A percentile compares a stretch with the other conserved stretches of the same genome.
Evolutionary conservation across 345 rosid genomes (phyloP).

Genomic region (Carallia pectinifolia): DNA sequence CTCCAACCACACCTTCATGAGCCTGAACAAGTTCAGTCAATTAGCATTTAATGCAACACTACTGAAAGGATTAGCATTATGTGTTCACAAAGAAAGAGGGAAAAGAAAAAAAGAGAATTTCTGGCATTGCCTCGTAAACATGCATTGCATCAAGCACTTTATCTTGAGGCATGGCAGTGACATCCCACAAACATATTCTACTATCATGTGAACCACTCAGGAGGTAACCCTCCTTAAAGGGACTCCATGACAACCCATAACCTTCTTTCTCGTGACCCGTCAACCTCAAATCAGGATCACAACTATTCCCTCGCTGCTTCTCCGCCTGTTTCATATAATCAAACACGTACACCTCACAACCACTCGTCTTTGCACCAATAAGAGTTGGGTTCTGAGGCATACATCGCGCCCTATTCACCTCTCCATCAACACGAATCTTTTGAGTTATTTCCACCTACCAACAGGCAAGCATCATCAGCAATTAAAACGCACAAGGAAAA

Average conservation of each 20-base stretch:
- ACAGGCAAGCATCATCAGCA: background rate
- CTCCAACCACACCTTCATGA: conserved; percentile 72
- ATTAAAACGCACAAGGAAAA: too few relatives aligned
- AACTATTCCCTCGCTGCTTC: conserved; percentile 40
- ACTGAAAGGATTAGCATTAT: background rate
- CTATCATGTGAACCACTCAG: conserved; percentile 86
- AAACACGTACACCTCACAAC: conserved; percentile 73
- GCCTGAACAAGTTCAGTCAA: conserved; percentile 43
- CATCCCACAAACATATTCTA: conserved; percentile 88
- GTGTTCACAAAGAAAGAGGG: background rate
- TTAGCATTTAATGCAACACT: conserved; percentile 18
- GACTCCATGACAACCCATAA: conserved; percentile 92
- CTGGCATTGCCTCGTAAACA: conserved; percentile 58
- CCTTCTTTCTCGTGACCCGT: conserved; percentile 93
- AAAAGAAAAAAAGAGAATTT: conserved; percentile 3
- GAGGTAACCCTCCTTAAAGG: conserved; percentile 77
- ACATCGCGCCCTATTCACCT: conserved; percentile 85
- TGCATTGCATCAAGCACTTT: conserved; percentile 63
- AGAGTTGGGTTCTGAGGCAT: conserved; percentile 81
- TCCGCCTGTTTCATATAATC: conserved; percentile 56
- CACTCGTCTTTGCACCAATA: conserved; percentile 79
- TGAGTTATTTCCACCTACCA: conserved; percentile 73
- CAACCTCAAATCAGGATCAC: conserved; percentile 81
- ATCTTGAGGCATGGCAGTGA: conserved; percentile 51
- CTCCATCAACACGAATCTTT: conserved; percentile 81